Percentiles rank a stretch among this genome's conserved stretches.
Evolutionary conservation across 139 green algal genomes (phyloP).

Genomic region (Closterium sp.): DNA sequence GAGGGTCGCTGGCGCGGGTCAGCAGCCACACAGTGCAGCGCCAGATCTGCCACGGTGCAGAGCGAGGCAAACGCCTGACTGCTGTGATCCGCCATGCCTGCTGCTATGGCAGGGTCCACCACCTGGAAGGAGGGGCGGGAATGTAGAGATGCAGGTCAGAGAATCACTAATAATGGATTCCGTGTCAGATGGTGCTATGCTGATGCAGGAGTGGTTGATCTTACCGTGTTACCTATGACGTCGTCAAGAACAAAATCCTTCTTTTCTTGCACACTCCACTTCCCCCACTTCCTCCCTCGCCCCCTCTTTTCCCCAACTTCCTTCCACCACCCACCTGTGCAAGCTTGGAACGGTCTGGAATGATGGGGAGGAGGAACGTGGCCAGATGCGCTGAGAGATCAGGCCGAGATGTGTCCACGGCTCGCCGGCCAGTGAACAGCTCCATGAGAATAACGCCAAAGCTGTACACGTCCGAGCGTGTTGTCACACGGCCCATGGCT

Average conservation of each 20-base stretch:
- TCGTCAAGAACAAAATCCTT: too few species aligned
- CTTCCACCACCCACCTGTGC: not conserved
- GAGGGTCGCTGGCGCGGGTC: slow-evolving; percentile 18
- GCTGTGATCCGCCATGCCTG: not conserved
- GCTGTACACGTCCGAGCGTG: not conserved
- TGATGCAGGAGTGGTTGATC: too few species aligned
- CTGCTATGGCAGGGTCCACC: not conserved
- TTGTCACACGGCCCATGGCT: not conserved
- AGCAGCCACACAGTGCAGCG: slow-evolving; percentile 3
- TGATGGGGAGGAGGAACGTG: not conserved
- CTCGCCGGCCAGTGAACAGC: not conserved
- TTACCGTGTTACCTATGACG: too few species aligned
- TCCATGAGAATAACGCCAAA: slow-evolving; percentile 8
- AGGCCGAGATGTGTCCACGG: not conserved
- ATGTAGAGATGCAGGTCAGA: too few species aligned
- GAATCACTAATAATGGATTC: too few species aligned
- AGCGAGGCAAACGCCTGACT: not conserved
- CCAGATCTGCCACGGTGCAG: slow-evolving; percentile 17
- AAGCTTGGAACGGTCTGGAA: not conserved
- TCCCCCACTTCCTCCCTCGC: too few species aligned
- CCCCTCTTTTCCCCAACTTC: too few species aligned
- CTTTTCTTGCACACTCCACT: too few species aligned
- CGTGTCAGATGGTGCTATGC: too few species aligned
- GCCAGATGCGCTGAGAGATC: not conserved
- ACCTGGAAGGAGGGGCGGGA: too few species aligned